Evolutionary conservation across 2,329 filamentous ascomycete genomes (phyloP).

Genomic region (Rutstroemia sp.): DNA sequence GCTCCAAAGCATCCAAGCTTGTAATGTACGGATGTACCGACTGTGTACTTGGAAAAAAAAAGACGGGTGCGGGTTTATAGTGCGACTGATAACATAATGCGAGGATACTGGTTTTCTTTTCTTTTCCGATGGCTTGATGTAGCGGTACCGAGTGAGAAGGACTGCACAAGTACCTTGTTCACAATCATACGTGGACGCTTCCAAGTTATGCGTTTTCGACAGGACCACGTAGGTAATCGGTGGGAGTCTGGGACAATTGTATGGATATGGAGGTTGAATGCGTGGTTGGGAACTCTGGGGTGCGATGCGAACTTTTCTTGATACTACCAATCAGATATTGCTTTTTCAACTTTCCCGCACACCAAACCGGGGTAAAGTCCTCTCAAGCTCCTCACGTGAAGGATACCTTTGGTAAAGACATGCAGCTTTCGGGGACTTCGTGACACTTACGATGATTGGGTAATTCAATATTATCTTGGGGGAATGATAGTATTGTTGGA

Average conservation of each 20-base stretch:
- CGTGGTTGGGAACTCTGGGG: constrained; percentile 1
- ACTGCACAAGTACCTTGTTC: constrained; percentile 11
- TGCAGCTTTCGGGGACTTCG: constrained; percentile 10
- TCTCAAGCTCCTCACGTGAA: constrained; percentile 6
- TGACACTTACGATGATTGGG: constrained; percentile 12
- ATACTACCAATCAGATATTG: constrained; percentile 20
- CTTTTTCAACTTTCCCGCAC: neutral
- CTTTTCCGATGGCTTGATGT: constrained; percentile 13
- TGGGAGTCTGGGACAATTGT: constrained; percentile 8
- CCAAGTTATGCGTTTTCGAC: constrained; percentile 16
- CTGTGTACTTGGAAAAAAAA: neutral
- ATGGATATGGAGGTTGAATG: constrained; percentile 13
- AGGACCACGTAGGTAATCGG: constrained; percentile 26
- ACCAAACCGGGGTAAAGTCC: neutral
- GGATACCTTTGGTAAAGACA: neutral
- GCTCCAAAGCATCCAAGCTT: constrained; percentile 9
- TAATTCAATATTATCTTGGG: neutral
- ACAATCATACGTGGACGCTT: constrained; percentile 25
- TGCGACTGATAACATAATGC: constrained; percentile 21
- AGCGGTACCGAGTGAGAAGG: neutral
- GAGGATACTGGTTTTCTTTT: constrained; percentile 11
- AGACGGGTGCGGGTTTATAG: constrained; percentile 11
- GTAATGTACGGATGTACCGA: constrained; percentile 1
- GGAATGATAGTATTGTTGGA: constrained; percentile 13
- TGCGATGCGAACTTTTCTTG: constrained; percentile 18